Percentiles rank a stretch among this genome's conserved stretches.
Conservation (phyloP, 176 grass and related monocot genomes). For the Oropetium thomaeum region DNA sequence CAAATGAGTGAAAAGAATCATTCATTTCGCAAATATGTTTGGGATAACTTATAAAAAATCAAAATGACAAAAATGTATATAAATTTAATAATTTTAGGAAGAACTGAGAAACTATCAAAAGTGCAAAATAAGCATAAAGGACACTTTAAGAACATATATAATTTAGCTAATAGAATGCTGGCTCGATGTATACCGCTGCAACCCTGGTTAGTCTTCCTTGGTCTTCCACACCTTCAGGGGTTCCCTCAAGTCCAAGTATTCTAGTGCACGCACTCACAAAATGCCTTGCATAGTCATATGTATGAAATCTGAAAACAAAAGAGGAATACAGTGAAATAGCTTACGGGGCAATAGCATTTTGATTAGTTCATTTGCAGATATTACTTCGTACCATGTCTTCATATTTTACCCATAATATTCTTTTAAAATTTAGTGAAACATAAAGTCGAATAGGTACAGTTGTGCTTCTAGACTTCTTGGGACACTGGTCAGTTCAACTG, state of each 20-base stretch:
- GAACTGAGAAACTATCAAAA: neutral
- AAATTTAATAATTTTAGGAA: neutral
- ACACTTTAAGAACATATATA: conserved; percentile 14
- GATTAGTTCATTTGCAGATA: conserved; percentile 7
- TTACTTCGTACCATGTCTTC: neutral
- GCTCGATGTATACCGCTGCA: conserved; percentile 70
- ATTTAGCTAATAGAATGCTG: conserved; percentile 2
- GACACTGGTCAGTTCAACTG: neutral
- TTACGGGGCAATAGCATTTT: neutral
- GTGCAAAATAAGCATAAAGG: conserved; percentile 18
- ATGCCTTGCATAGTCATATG: conserved; percentile 88
- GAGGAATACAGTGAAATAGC: neutral
- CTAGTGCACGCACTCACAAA: conserved; percentile 97
- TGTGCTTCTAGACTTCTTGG: neutral
- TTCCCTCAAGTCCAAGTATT: conserved; percentile 98
- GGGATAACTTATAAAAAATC: conserved; percentile 25
- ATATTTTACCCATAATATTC: neutral
- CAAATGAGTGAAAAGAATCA: conserved; percentile 45
- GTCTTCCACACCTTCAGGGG: conserved; percentile 95
- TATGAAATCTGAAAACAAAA: conserved; percentile 67
- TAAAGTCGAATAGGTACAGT: neutral
- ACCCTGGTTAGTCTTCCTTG: conserved; percentile 95
- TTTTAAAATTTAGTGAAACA: neutral
- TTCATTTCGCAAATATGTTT: conserved; percentile 27
- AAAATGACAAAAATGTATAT: neutral